These are phyloP conservation scores for Aspergillus tubingensis DNA, from an alignment of 2,329 filamentous ascomycete species.

Conservation along the genomic window DNA sequence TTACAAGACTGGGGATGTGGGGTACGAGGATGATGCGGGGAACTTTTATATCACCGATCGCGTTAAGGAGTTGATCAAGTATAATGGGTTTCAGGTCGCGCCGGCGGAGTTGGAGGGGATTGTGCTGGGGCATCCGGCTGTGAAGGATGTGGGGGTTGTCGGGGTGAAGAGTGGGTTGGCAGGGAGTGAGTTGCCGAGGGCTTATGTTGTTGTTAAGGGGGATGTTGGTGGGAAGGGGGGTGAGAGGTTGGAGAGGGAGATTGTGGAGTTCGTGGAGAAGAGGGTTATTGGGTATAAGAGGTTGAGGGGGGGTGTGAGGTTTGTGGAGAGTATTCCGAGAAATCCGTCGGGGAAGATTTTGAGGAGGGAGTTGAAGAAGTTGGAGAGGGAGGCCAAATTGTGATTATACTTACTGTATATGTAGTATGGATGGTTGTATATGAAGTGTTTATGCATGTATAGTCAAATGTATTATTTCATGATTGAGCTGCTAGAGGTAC, in stretches of 20 bases:
- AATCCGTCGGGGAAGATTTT: constrained; percentile 38
- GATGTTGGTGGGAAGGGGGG: constrained; percentile 28
- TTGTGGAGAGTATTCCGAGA: constrained; percentile 36
- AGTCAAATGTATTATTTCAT: too few relatives aligned
- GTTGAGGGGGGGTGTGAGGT: constrained; percentile 35
- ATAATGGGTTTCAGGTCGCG: constrained; percentile 65
- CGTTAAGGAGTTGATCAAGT: constrained; percentile 60
- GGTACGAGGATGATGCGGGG: constrained; percentile 67
- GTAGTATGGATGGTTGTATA: not conserved
- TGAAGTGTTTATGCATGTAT: too few relatives aligned
- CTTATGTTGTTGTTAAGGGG: constrained; percentile 50
- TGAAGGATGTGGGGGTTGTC: constrained; percentile 59
- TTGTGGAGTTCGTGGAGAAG: constrained; percentile 26
- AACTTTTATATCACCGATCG: constrained; percentile 83
- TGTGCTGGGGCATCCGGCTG: constrained; percentile 43
- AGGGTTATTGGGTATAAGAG: constrained; percentile 36
- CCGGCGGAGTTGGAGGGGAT: constrained; percentile 61
- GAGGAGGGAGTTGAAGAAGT: constrained; percentile 27
- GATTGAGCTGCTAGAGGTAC: too few relatives aligned
- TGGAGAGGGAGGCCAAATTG: constrained; percentile 9
- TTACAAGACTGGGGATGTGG: constrained; percentile 79
- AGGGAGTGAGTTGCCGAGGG: constrained; percentile 64
- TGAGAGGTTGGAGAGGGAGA: constrained; percentile 43
- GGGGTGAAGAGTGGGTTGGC: constrained; percentile 56
- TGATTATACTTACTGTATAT: not conserved